Percentiles rank a stretch among this genome's conserved stretches.
phyloP scores from a whole-genome alignment of 139 green algal species.

The Volvox reticuliferus region DNA sequence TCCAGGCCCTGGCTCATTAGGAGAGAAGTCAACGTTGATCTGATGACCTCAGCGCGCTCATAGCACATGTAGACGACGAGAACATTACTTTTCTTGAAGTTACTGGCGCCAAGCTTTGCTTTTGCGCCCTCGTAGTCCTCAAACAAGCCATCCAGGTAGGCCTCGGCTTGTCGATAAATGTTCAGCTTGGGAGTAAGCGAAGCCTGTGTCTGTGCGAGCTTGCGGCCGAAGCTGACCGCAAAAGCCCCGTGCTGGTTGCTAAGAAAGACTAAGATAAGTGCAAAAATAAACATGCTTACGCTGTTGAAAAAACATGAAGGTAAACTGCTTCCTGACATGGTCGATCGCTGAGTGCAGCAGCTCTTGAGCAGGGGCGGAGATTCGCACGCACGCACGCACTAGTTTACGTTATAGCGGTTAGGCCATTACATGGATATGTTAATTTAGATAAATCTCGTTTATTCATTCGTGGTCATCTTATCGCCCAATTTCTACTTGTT shows the following conservation, averaged over 20 bases:
- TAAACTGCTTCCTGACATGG: neutral
- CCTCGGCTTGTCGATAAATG: neutral
- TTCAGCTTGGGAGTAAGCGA: neutral
- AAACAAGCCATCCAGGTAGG: slow-evolving; percentile 47
- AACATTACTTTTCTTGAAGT: neutral
- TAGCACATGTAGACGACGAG: slow-evolving; percentile 11
- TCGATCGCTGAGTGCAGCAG: too few relatives aligned
- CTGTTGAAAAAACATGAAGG: neutral
- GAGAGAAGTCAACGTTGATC: neutral
- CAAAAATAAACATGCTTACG: neutral
- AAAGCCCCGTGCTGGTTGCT: neutral
- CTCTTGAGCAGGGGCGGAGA: too few relatives aligned
- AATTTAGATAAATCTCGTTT: too few relatives aligned
- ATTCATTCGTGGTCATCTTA: too few relatives aligned
- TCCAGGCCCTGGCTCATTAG: neutral
- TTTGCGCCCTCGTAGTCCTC: neutral
- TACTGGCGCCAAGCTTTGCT: neutral
- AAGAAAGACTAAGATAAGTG: neutral
- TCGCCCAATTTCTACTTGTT: too few relatives aligned
- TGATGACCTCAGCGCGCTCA: neutral
- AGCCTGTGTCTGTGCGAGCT: neutral
- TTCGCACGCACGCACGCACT: too few relatives aligned
- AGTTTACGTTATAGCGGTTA: too few relatives aligned
- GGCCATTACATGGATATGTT: too few relatives aligned
- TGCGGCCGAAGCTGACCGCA: neutral